phyloP scores from a whole-genome alignment of 2,329 filamentous ascomycete species.

The Colletotrichum siamense region DNA sequence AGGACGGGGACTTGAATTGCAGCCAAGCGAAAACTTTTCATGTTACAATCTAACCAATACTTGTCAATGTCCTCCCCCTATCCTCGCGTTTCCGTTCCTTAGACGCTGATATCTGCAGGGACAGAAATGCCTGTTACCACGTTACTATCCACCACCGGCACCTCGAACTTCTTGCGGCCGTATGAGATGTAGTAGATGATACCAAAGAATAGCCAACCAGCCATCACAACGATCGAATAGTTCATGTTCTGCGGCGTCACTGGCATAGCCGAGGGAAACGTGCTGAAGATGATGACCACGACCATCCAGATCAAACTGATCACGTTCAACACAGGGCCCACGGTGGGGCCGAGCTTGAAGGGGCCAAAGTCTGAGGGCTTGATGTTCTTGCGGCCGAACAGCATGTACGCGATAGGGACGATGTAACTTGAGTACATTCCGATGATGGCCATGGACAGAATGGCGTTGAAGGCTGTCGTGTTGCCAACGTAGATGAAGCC shows the following conservation, averaged over 20 bases:
- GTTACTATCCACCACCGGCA: conserved; percentile 21
- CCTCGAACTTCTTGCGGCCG: conserved; percentile 30
- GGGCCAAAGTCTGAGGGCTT: conserved; percentile 24
- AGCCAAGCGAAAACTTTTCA: neutral
- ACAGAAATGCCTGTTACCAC: conserved; percentile 14
- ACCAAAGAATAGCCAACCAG: conserved; percentile 41
- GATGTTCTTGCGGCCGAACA: conserved; percentile 35
- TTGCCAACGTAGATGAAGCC: conserved; percentile 47
- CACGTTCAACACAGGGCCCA: conserved; percentile 42
- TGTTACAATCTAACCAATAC: neutral
- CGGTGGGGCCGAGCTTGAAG: conserved; percentile 33
- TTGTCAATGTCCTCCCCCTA: neutral
- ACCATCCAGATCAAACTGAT: conserved; percentile 48
- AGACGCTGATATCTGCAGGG: neutral
- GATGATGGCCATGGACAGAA: conserved; percentile 46
- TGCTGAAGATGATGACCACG: conserved; percentile 50
- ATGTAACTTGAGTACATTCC: conserved; percentile 49
- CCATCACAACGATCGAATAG: conserved; percentile 48
- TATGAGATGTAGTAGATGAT: conserved; percentile 34
- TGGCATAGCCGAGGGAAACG: conserved; percentile 45
- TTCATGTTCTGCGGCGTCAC: conserved; percentile 51
- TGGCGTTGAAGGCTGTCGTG: conserved; percentile 45
- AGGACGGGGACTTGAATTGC: neutral
- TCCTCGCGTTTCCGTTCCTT: neutral
- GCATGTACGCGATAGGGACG: conserved; percentile 41